Base-by-base conservation (phyloP, 805 yeast genomes). In the Metschnikowia cerradonensis region DNA sequence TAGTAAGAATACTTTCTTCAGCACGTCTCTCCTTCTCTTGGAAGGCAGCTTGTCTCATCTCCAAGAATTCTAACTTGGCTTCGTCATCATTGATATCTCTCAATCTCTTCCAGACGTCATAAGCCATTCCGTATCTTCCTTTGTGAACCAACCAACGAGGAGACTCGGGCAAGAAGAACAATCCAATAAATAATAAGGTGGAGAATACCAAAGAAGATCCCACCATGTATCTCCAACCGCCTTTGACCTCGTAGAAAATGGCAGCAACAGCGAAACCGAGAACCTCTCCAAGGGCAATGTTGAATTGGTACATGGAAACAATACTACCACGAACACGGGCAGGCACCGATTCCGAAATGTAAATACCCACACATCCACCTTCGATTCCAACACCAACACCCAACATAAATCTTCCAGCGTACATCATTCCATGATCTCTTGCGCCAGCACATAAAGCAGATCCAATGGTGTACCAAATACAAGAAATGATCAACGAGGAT, bases 361-460 rank as follows among this genome's bases (percentile, higher is more conserved):
- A 83, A 49, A 81, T 76, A 58, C 83, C 83, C 55, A 83, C 83
- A 60, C 81, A 76, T 42, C 84, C 85, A 61, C 85, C 83, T 65
- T 82, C 87, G 42, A 82, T 73, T 53, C 88, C 88, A 49, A 83
- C 78, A 59, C 87, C 88, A 36, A 80, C 65, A 52, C 88, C 88
- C 35, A 83, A 67, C 49, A 82, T 60, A 56, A 82, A 78, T 60
- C 87, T 76, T 26, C 73, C 73, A 30, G 61, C 85, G 80, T 50
- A 82, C 83, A 66, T 75, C 58, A 62, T 51, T 32, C 67, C 65
- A 42, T 70, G 71, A 53, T 61, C 62, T 17, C 60, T 71, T 4
- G 70, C 59, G 39, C 66, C 68, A 43, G 80, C 82, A 68, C 84
- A 81, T 49, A 82, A 60, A 31, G 71, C 79, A 52, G 84, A 84